These are phyloP conservation scores for Mesembryanthemum crystallinum DNA, from an alignment of 148 eudicot genomes.

Conservation along the genomic window DNA sequence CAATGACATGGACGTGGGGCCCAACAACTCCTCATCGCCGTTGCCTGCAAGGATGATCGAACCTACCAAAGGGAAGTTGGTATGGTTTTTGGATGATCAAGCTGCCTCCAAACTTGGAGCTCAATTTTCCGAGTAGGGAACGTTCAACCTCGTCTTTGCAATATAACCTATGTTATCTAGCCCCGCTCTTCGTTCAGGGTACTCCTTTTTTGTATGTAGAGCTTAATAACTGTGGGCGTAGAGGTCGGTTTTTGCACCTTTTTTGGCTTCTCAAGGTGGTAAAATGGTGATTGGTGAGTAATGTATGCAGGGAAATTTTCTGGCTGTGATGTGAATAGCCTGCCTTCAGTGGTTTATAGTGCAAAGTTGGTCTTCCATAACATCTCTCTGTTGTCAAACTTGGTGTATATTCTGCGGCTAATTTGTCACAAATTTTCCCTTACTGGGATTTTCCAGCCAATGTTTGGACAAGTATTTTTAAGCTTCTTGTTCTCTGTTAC, in stretches of 20 bases:
- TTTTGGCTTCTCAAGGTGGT: conserved; percentile 14
- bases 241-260: conserved; percentile 6
- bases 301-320: background rate
- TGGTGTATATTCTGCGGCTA: conserved; percentile 23
- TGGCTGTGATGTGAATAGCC: conserved; percentile 22
- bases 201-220: background rate
- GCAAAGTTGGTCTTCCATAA: background rate
- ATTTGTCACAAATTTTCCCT: conserved; percentile 12
- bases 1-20: conserved; percentile 32
- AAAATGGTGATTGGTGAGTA: background rate
- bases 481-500: background rate
- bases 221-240: conserved; percentile 11
- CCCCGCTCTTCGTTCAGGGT: background rate
- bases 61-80: conserved; percentile 56
- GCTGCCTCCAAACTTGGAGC: conserved; percentile 53
- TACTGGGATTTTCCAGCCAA: background rate
- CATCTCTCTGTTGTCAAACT: background rate
- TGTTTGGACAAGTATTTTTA: background rate
- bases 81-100: conserved; percentile 61
- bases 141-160: background rate
- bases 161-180: background rate
- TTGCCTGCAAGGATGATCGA: conserved; percentile 71
- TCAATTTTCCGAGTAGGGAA: conserved; percentile 33
- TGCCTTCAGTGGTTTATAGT: conserved; percentile 5
- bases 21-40: conserved; percentile 28